phyloP scores from a whole-genome alignment of 257 asterid genomes.

The Solanum lycopersicoides region DNA sequence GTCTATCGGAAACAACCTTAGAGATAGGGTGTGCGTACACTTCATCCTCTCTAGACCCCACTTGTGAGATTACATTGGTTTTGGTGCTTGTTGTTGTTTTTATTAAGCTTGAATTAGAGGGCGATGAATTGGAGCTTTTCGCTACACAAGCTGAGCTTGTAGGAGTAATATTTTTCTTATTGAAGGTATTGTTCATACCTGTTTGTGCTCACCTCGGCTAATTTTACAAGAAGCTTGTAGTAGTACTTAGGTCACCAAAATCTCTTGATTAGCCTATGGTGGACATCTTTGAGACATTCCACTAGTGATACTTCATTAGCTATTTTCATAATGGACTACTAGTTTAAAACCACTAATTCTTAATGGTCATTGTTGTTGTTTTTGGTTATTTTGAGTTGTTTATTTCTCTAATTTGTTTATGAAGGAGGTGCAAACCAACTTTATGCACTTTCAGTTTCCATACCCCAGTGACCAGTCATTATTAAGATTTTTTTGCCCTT shows the following conservation, averaged over 20 bases:
- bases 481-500: not conserved
- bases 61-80: not conserved
- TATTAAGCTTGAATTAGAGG: not conserved
- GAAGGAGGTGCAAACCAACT: not conserved
- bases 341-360: not conserved
- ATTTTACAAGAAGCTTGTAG: not conserved
- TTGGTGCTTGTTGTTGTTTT: not conserved
- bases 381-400: not conserved
- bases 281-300: not conserved
- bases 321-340: not conserved
- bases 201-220: not conserved
- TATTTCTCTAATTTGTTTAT: not conserved
- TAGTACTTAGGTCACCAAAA: not conserved
- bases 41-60: fast-evolving
- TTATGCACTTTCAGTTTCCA: not conserved
- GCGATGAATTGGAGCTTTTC: not conserved
- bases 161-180: not conserved
- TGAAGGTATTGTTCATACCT: not conserved
- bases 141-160: not conserved
- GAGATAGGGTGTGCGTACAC: not conserved
- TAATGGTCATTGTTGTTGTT: not conserved
- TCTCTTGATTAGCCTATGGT: not conserved
- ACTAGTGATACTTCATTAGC: not conserved
- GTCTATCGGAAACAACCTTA: not conserved
- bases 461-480: not conserved